phyloP scores from a whole-genome alignment of 192 early-diverging fungal species.

The Dimargaris xerosporica region DNA sequence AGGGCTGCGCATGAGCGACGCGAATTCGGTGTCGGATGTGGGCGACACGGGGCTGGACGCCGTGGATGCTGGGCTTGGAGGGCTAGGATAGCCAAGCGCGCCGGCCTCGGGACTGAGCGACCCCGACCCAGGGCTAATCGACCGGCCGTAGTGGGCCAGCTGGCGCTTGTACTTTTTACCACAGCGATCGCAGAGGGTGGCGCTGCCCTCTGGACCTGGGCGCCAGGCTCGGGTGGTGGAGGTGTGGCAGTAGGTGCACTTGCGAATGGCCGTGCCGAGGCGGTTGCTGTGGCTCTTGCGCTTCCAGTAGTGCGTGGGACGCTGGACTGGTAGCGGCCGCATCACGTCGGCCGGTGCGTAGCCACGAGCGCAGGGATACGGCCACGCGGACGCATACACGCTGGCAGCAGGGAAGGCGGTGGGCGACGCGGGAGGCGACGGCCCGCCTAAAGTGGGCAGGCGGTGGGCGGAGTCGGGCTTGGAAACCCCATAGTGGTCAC shows the following conservation, averaged over 20 bases:
- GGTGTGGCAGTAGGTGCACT: slow-evolving; percentile 12
- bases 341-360: too few species aligned
- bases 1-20: background rate
- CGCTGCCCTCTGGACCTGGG: slow-evolving; percentile 8
- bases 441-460: too few species aligned
- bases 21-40: too few species aligned
- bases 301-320: slow-evolving; percentile 1
- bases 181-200: slow-evolving; percentile 11
- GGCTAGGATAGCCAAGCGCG: background rate
- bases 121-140: background rate
- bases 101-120: background rate
- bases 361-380: too few species aligned
- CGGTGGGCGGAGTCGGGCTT: too few species aligned
- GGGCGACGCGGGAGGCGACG: too few species aligned
- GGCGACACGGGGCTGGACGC: background rate
- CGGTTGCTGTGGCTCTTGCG: background rate
- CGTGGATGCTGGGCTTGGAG: background rate
- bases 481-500: too few species aligned
- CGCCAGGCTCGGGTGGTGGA: slow-evolving; percentile 11
- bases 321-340: too few species aligned
- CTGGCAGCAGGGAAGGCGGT: too few species aligned
- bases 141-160: slow-evolving; percentile 8
- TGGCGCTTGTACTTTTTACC: slow-evolving; percentile 13
- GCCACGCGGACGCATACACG: too few species aligned
- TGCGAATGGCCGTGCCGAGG: slow-evolving; percentile 4